Conservation (phyloP, 1,284 basidiomycete genomes). For the Heterobasidion irregulare region DNA sequence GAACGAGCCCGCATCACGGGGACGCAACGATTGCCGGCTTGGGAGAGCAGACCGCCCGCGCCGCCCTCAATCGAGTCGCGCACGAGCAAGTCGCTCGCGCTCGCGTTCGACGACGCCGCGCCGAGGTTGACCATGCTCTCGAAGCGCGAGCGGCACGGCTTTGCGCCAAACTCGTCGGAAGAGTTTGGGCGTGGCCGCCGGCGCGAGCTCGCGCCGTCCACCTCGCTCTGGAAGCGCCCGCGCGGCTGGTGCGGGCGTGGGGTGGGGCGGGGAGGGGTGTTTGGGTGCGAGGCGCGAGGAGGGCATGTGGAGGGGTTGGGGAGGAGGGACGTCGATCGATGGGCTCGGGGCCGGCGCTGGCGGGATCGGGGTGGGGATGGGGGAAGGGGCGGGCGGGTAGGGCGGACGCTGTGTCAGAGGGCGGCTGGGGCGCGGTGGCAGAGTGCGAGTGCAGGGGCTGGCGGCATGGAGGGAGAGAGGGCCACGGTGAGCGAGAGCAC, state of each 20-base stretch:
- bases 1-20: too few relatives aligned
- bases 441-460: too few relatives aligned
- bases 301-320: conserved; percentile 38
- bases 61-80: conserved; percentile 51
- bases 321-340: conserved; percentile 17
- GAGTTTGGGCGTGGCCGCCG: conserved; percentile 55
- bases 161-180: conserved; percentile 54
- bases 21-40: too few relatives aligned
- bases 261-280: conserved; percentile 19
- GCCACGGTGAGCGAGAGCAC: too few relatives aligned
- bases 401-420: not conserved
- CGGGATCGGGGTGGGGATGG: not conserved
- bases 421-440: not conserved
- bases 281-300: conserved; percentile 27
- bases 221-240: conserved; percentile 63
- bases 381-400: not conserved
- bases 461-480: too few relatives aligned
- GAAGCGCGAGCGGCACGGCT: conserved; percentile 45
- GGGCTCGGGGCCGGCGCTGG: not conserved
- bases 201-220: conserved; percentile 44
- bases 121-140: conserved; percentile 64
- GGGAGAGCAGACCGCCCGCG: not conserved
- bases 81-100: conserved; percentile 55
- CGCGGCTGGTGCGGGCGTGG: conserved; percentile 30
- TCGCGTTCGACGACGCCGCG: conserved; percentile 39